These are phyloP conservation scores for Westerdykella aurantiaca DNA, from an alignment of 2,329 filamentous ascomycete genomes.

Conservation along the genomic window DNA sequence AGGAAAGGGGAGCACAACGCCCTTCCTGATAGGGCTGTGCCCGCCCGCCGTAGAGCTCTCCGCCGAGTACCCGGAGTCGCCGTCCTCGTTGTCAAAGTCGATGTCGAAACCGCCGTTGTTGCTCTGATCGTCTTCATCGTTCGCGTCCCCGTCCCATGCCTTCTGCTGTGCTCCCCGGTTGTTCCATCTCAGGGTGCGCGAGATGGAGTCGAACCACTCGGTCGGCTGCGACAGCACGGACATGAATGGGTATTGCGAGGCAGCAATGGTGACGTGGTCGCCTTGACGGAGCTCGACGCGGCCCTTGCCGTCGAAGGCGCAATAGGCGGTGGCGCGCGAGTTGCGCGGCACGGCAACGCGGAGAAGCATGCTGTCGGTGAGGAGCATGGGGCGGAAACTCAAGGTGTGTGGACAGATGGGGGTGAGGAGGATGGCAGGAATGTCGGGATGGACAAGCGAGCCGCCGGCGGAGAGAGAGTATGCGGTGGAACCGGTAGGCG, in stretches of 20 bases:
- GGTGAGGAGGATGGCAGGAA: constrained; percentile 91
- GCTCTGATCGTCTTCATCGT: constrained; percentile 42
- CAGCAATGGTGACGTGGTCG: constrained; percentile 93
- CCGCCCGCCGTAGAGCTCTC: constrained; percentile 32
- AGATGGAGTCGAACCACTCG: constrained; percentile 97
- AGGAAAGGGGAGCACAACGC: constrained; percentile 29
- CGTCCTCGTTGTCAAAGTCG: constrained; percentile 72
- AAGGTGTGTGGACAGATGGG: constrained; percentile 97
- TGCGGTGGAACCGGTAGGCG: constrained; percentile 82
- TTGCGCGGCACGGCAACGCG: constrained; percentile 79
- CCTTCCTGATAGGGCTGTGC: constrained; percentile 32
- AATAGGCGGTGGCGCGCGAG: constrained; percentile 90
- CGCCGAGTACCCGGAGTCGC: constrained; percentile 38
- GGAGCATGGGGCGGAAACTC: constrained; percentile 95
- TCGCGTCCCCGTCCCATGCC: constrained; percentile 57
- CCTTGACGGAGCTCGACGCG: constrained; percentile 88
- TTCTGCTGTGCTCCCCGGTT: constrained; percentile 88
- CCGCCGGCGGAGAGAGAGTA: constrained; percentile 95
- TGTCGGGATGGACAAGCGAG: constrained; percentile 91
- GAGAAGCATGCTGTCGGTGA: constrained; percentile 89
- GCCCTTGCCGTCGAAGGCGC: constrained; percentile 94
- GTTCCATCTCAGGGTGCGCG: constrained; percentile 90
- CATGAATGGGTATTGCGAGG: constrained; percentile 93
- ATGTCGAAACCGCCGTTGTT: constrained; percentile 78
- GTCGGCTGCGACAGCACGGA: constrained; percentile 84